Evolutionary conservation across 352 stramenopile genomes (phyloP), one percentile per base, ranked within the genome.

Genomic region (Pythium inflatum): DNA sequence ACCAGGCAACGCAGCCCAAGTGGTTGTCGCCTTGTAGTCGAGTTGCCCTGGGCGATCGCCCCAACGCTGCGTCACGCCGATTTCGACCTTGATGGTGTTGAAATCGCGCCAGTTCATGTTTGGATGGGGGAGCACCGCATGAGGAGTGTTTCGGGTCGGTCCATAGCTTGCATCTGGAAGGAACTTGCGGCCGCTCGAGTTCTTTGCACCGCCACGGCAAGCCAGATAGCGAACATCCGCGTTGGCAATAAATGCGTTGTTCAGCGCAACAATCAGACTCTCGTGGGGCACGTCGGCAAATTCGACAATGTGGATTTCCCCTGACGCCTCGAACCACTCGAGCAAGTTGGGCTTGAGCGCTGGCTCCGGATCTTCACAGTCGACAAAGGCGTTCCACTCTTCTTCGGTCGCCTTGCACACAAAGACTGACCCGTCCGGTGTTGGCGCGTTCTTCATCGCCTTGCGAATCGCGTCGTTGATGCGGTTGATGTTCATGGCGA

Each of bases 11-110:
- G 58, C 57, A 56, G 69, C 54, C 75, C 62, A 80, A 60, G 76
- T 62, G 62, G 64, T 62, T 55, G 75, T 70, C 59, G 71, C 70
- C 70, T 76, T 78, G 68, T 73, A 68, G 68, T 81, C 68, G 64
- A 80, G 70, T 68, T 80, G 60, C 66, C 74, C 74, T 75, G 49
- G 70, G 64, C 64, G 64, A 51, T 73, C 77, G 51, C 71, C 76
- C 69, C 76, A 78, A 66, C 41, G 25, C 63, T 82, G 76, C 13
- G 73, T 75, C 60, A 78, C 72, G 20, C 76, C 72, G 63, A 78
- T 66, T 27, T 83, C 73, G 55, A 79, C 64, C 62, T 74, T 79
- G 61, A 78, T 74, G 36, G 74, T 81, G n/a, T n/a, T n/a, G n/a
- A n/a, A n/a, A n/a, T n/a, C n/a, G n/a, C n/a, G n/a, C n/a, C n/a